Percentiles rank a stretch among this genome's conserved stretches.
Evolutionary conservation across 2,329 filamentous ascomycete species (phyloP).

Genomic region (Monosporascus sp.): DNA sequence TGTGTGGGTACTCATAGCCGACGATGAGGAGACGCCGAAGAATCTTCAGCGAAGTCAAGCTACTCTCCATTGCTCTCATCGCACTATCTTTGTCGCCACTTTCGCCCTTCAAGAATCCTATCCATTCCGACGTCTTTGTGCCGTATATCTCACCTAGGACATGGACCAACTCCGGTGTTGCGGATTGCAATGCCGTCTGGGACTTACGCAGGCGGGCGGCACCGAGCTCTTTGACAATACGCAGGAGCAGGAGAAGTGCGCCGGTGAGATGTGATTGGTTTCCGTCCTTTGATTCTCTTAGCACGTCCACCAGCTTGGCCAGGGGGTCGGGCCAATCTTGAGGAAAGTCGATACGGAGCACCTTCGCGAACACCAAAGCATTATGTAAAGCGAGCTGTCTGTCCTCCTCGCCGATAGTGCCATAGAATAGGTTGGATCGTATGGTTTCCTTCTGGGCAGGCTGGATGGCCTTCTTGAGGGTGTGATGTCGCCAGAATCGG

Average conservation of each 20-base stretch:
- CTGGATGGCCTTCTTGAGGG: constrained; percentile 59
- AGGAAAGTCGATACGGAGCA: constrained; percentile 85
- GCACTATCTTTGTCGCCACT: constrained; percentile 54
- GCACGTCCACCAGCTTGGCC: constrained; percentile 54
- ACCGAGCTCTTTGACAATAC: constrained; percentile 85
- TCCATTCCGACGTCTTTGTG: constrained; percentile 66
- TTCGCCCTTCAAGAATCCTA: constrained; percentile 51
- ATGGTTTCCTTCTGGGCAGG: constrained; percentile 73
- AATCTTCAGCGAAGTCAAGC: constrained; percentile 71
- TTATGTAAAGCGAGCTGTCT: constrained; percentile 77
- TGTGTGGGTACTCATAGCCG: constrained; percentile 80
- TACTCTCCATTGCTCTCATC: constrained; percentile 66
- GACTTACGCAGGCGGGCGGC: constrained; percentile 72
- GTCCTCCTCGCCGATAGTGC: constrained; percentile 72
- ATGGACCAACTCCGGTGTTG: constrained; percentile 79
- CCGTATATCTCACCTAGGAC: constrained; percentile 75
- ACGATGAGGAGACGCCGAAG: constrained; percentile 72
- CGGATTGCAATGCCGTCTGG: constrained; percentile 68
- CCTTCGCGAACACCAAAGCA: constrained; percentile 80
- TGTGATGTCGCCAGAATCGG: constrained; percentile 77
- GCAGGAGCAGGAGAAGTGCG: constrained; percentile 70
- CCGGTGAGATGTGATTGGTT: constrained; percentile 65
- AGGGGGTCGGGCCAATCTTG: constrained; percentile 71
- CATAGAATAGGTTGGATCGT: constrained; percentile 67
- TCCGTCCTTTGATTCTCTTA: constrained; percentile 53